These are phyloP conservation scores for Dryadomyces quercus-mongolicae DNA, from an alignment of 2,329 filamentous ascomycete genomes.

Conservation along the genomic window DNA sequence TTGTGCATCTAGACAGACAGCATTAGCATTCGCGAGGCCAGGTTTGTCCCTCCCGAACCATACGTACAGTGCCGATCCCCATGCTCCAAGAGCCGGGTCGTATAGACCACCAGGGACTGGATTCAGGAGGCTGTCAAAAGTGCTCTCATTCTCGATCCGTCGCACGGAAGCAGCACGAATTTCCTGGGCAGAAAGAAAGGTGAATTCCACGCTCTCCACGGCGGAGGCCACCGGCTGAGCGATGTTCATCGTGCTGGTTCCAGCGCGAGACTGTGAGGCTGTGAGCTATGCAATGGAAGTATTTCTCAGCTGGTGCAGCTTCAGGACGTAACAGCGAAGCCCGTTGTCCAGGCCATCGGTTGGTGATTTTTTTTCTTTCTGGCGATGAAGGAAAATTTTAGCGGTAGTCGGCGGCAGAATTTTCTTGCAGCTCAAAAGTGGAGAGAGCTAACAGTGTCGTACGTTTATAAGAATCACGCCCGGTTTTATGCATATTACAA, in stretches of 20 bases:
- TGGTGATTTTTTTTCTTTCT: background rate
- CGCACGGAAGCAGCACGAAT: slow-evolving; percentile 86
- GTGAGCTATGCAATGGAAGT: background rate
- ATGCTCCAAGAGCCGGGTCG: slow-evolving; percentile 82
- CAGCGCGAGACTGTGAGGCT: background rate
- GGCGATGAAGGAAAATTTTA: slow-evolving; percentile 11
- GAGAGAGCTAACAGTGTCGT: background rate
- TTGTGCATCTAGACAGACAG: slow-evolving; percentile 56
- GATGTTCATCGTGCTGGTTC: slow-evolving; percentile 44
- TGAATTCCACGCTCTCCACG: slow-evolving; percentile 82
- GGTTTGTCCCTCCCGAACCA: background rate
- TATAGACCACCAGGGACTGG: slow-evolving; percentile 86
- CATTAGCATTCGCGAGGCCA: background rate
- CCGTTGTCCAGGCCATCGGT: background rate
- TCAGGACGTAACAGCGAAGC: background rate
- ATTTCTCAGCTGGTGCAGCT: background rate
- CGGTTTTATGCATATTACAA: too few species aligned
- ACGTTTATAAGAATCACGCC: too few species aligned
- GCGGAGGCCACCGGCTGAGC: slow-evolving; percentile 73
- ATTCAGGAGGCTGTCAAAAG: slow-evolving; percentile 87
- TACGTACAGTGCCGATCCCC: slow-evolving; percentile 69
- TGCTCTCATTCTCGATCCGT: slow-evolving; percentile 82
- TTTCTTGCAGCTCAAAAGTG: background rate
- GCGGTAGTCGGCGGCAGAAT: slow-evolving; percentile 16
- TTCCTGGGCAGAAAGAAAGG: slow-evolving; percentile 69